Evolutionary conservation across 306 rosid genomes (phyloP), one percentile per base, ranked within the genome.

Genomic region (Hippophae tibetana): DNA sequence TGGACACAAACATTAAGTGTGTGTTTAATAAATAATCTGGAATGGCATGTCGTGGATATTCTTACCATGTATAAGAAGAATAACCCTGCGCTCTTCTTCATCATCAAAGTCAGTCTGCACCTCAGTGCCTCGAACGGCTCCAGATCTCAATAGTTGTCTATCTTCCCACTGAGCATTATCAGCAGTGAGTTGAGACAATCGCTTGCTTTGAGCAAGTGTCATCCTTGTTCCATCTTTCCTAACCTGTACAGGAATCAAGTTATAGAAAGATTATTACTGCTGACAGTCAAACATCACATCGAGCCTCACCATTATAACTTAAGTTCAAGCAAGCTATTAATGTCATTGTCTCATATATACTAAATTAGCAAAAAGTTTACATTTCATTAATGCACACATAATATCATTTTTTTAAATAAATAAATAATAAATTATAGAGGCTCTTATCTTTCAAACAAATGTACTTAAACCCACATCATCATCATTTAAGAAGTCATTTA

Each of bases 121-220:
- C 86, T 87, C 96, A 8, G 96, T 92, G 58, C 98, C 96, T 67
- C 95, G 86, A 64, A 92, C 98, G 62, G 98, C 98, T 61, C 98
- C 98, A 23, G 98, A 92, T 71, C 98, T 85, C 69, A 92, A 65
- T 58, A 92, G 86, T 66, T 92, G 98, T 41, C 98, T 76, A 62
- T 92, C 98, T 72, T 92, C 98, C 98, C 98, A 92, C 77, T 87
- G 96, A 61, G 96, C 98, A 72, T 92, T 92, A 80, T 92, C 98
- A 57, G 95, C 93, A 52, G 89, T 87, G 74, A 72, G 92, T 72
- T 92, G 98, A 66, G 98, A 92, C 85, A 92, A 55, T 74, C 78
- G 87, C 80, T 87, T 92, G 82, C 75, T 87, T 67, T 92, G 98
- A 69, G 98, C 73, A 76, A 92, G 98, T 50, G 95, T 70, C 98